These are phyloP conservation scores for Trichopus zeylanicus DNA, from an alignment of 116 monocot genomes.

Conservation along the genomic window DNA sequence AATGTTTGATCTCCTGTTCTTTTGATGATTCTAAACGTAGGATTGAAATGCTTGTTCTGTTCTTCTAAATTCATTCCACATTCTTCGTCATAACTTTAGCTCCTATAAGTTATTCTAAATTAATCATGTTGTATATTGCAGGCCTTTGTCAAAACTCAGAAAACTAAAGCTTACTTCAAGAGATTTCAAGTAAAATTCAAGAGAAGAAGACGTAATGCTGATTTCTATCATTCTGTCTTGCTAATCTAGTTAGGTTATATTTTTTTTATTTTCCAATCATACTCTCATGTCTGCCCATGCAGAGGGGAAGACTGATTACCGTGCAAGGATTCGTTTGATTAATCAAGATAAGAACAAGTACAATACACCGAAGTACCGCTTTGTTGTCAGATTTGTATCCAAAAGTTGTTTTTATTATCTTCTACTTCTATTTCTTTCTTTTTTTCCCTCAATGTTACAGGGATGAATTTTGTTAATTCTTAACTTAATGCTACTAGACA, in stretches of 20 bases:
- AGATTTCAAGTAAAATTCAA: conserved; percentile 88
- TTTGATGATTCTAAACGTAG: too few species aligned
- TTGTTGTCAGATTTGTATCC: conserved; percentile 84
- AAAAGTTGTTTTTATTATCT: background rate
- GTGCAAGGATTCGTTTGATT: conserved; percentile 76
- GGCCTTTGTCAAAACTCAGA: conserved; percentile 68
- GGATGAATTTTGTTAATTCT: conserved; percentile 47
- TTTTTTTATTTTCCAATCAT: background rate
- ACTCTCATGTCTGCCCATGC: conserved; percentile 4
- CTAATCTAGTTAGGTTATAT: background rate
- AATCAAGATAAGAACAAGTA: conserved; percentile 95
- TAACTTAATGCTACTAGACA: conserved; percentile 41
- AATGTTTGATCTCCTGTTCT: too few species aligned
- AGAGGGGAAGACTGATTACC: conserved; percentile 92
- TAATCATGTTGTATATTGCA: conserved; percentile 10
- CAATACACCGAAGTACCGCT: conserved; percentile 73
- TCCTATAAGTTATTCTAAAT: too few species aligned
- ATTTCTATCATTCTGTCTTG: background rate
- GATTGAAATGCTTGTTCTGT: too few species aligned
- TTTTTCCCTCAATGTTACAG: conserved; percentile 15
- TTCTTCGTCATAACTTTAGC: too few species aligned
- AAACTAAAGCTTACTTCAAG: conserved; percentile 72
- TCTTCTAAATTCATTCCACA: too few species aligned
- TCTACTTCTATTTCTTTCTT: background rate
- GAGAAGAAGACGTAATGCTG: conserved; percentile 54